Base-by-base conservation (phyloP, 805 yeast genomes). In the Candida palmyrensis region DNA sequence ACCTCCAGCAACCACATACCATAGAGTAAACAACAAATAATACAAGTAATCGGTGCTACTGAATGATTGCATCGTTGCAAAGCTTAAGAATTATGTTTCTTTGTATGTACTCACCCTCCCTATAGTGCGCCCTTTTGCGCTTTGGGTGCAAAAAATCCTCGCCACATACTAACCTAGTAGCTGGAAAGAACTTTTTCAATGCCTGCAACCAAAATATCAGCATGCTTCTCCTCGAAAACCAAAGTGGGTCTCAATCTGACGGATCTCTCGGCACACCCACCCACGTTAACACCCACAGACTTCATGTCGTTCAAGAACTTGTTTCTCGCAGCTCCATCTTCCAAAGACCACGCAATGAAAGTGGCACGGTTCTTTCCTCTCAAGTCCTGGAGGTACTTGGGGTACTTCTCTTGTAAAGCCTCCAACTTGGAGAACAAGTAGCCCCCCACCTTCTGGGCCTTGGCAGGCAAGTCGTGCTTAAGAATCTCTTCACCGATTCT, bases 201-300 rank as follows among this genome's bases (percentile, higher is more conserved):
- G 15, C 56, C 61, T 13, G 51, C 57, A 34, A 82, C 51, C 45
- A 83, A 69, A 36, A 82, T 57, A 45, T 82, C 86, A 36, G 84
- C 90, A 51, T 84, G 94, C 61, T 79, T 79, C 63, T 79, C 74
- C 66, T 82, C 88, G 55, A 84, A 84, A 14, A 78, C 76, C 48
- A 84, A 65, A 28, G 85, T 72, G 40, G 95, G 95, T 66, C 95
- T 77, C 57, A 84, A 69, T 66, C 95, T 78, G 32, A 85, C 82
- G 38, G 89, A 75, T 41, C 67, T 72, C 35, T 75, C 83, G 34
- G 90, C 89, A 63, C 95, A 85, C 31, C 89, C 94, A 47, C 95
- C 95, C 52, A 82, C 73, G 59, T 85, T 84, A 41, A 82, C 71
- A 58, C 95, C 95, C 31, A 54, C 68, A 29, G 59, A 51, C 62